Evolutionary conservation across 2,329 filamentous ascomycete genomes (phyloP).

Genomic region (Sphaerulina populicola): DNA sequence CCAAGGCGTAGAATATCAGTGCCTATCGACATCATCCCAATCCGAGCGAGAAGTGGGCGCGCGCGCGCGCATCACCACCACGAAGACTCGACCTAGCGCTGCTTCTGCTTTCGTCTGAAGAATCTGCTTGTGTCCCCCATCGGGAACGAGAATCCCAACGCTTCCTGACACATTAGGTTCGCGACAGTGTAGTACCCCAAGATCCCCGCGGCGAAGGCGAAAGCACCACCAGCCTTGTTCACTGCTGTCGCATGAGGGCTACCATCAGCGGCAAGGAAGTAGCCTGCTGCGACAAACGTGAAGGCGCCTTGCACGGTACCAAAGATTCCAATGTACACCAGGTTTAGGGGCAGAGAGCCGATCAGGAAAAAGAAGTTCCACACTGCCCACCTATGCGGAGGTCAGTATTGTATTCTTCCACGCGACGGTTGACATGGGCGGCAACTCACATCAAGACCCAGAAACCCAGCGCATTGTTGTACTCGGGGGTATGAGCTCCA

Average conservation of each 20-base stretch:
- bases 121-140: conserved; percentile 39
- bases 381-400: conserved; percentile 36
- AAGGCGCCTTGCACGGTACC: conserved; percentile 42
- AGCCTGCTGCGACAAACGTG: conserved; percentile 38
- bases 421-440: neutral
- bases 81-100: neutral
- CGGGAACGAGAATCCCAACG: conserved; percentile 34
- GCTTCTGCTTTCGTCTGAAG: conserved; percentile 32
- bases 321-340: conserved; percentile 45
- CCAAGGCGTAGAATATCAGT: no score
- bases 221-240: conserved; percentile 41
- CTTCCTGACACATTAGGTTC: conserved; percentile 38
- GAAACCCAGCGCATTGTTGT: conserved; percentile 46
- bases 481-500: conserved; percentile 34
- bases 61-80: no score
- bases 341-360: conserved; percentile 40
- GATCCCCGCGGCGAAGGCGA: conserved; percentile 42
- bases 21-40: no score
- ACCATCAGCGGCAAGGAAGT: conserved; percentile 42
- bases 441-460: conserved; percentile 40
- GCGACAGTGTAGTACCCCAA: conserved; percentile 42
- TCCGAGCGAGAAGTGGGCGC: no score
- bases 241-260: conserved; percentile 32
- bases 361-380: conserved; percentile 43
- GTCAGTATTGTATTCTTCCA: conserved; percentile 3